These are phyloP conservation scores for Boletus rubropictus DNA, from an alignment of 768 basidiomycete genomes.

Conservation along the genomic window DNA sequence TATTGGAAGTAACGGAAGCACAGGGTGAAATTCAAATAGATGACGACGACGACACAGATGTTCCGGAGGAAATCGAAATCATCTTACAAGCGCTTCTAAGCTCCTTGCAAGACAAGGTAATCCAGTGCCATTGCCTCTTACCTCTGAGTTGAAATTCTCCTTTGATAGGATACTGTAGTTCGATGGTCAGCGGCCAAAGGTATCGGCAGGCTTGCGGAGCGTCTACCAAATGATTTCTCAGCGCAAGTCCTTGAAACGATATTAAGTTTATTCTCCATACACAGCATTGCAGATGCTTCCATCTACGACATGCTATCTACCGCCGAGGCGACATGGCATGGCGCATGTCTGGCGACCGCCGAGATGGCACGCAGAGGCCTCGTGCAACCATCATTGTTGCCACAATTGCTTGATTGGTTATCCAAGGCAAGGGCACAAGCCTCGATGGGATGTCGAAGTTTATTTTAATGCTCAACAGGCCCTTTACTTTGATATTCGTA, in stretches of 20 bases:
- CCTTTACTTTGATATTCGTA: slow-evolving; percentile 85
- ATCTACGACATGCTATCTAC: slow-evolving; percentile 68
- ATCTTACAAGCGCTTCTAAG: slow-evolving; percentile 68
- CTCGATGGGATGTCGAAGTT: slow-evolving; percentile 9
- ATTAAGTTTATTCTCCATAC: slow-evolving; percentile 69
- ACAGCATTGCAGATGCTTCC: slow-evolving; percentile 57
- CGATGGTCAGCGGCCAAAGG: slow-evolving; percentile 95
- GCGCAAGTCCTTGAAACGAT: slow-evolving; percentile 80
- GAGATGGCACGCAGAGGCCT: slow-evolving; percentile 86
- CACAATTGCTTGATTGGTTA: slow-evolving; percentile 70
- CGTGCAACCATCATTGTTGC: slow-evolving; percentile 50
- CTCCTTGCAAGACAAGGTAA: slow-evolving; percentile 76
- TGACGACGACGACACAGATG: slow-evolving; percentile 45
- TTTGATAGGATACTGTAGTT: slow-evolving; percentile 79
- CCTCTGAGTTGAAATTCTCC: neutral
- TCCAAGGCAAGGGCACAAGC: slow-evolving; percentile 51
- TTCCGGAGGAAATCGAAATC: slow-evolving; percentile 74
- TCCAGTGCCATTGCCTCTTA: neutral
- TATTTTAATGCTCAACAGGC: slow-evolving; percentile 47
- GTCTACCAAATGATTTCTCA: slow-evolving; percentile 69
- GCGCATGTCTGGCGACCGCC: slow-evolving; percentile 85
- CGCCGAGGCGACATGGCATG: slow-evolving; percentile 92
- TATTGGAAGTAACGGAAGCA: slow-evolving; percentile 16
- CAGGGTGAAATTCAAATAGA: slow-evolving; percentile 9
- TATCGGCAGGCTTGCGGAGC: slow-evolving; percentile 75